These are phyloP conservation scores for Pugionium dolabratum DNA, from an alignment of 345 rosid genomes.

Conservation along the genomic window DNA sequence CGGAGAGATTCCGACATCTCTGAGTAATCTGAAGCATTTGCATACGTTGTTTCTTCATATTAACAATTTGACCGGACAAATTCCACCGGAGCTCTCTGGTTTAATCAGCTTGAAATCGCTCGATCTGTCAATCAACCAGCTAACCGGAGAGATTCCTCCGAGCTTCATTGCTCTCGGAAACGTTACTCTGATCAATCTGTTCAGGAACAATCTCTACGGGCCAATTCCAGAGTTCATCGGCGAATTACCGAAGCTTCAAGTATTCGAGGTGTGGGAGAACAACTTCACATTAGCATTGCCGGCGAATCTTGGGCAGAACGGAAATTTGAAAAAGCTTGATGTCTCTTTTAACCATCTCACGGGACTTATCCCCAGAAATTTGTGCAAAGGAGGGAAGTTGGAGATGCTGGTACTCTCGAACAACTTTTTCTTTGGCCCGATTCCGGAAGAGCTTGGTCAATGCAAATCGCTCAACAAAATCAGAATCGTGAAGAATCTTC, in stretches of 20 bases:
- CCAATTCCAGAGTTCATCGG: conserved; percentile 66
- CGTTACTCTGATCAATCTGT: conserved; percentile 62
- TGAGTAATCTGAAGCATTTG: conserved; percentile 58
- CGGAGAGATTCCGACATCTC: conserved; percentile 70
- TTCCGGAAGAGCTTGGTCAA: conserved; percentile 69
- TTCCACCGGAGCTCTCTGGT: conserved; percentile 73
- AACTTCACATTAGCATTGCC: conserved; percentile 75
- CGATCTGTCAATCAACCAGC: conserved; percentile 63
- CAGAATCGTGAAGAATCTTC: conserved; percentile 54
- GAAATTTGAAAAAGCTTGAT: conserved; percentile 58
- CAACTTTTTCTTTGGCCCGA: conserved; percentile 70
- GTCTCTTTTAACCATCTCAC: conserved; percentile 71
- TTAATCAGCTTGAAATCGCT: conserved; percentile 65
- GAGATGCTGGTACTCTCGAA: conserved; percentile 56
- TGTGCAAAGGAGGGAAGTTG: conserved; percentile 67
- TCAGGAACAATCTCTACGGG: conserved; percentile 65
- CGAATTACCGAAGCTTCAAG: conserved; percentile 66
- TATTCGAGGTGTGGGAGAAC: conserved; percentile 72
- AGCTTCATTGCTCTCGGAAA: conserved; percentile 51
- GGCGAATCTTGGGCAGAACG: conserved; percentile 65
- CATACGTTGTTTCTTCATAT: conserved; percentile 70
- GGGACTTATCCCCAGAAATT: conserved; percentile 62
- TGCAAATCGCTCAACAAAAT: conserved; percentile 64
- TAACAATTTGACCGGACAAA: conserved; percentile 65
- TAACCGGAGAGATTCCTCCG: conserved; percentile 76